Conservation (phyloP, 2,329 filamentous ascomycete species). For the Microsporum audouinii region DNA sequence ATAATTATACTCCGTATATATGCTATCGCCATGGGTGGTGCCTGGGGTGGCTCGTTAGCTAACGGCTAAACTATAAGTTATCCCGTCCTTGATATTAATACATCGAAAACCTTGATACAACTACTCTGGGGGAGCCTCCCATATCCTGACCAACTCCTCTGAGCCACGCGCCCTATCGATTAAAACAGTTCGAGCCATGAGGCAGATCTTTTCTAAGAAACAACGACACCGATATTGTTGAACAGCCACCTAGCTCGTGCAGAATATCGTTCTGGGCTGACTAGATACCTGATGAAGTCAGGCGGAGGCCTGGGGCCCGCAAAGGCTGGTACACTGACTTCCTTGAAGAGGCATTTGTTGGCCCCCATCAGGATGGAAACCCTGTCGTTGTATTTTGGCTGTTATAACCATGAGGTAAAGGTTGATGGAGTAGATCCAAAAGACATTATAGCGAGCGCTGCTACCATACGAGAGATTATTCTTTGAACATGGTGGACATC, state of each 20-base stretch:
- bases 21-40: no score
- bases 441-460: background rate
- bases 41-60: no score
- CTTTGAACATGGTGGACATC: conserved; percentile 1
- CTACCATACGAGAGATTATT: background rate
- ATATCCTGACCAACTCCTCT: background rate
- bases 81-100: no score
- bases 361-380: conserved; percentile 4
- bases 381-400: conserved; percentile 7
- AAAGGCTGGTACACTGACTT: conserved; percentile 3
- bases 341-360: conserved; percentile 1
- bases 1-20: no score
- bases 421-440: background rate
- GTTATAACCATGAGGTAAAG: background rate
- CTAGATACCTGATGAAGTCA: conserved; percentile 5
- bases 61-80: no score
- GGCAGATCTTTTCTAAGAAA: background rate
- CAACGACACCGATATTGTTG: background rate
- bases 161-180: background rate
- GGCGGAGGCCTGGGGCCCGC: background rate
- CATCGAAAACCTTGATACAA: no score
- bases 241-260: background rate
- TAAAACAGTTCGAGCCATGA: background rate
- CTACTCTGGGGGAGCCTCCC: background rate
- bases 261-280: background rate